Conservation (phyloP, 495 filamentous ascomycete genomes). For the Neurospora pannonica region DNA sequence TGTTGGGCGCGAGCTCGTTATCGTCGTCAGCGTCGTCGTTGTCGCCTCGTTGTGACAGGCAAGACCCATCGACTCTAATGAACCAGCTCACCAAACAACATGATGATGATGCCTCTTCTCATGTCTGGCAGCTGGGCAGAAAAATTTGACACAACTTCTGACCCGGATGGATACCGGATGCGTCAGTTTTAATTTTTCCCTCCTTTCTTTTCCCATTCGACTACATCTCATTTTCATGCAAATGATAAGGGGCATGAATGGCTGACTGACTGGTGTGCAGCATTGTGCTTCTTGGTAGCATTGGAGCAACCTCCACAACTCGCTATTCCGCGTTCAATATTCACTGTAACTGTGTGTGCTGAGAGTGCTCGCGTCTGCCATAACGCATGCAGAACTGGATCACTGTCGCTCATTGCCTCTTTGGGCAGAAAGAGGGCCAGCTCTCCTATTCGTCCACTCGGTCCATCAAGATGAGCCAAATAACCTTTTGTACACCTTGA, state of each 20-base stretch:
- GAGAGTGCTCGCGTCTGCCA: not conserved
- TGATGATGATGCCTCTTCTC: not conserved
- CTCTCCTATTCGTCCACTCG: not conserved
- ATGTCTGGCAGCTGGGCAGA: not conserved
- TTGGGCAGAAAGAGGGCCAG: slow-evolving; percentile 1
- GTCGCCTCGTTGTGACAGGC: not conserved
- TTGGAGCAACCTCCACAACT: not conserved
- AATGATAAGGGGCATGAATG: not conserved
- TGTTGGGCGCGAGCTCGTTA: not conserved
- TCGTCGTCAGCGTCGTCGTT: not conserved
- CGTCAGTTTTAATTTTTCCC: not conserved
- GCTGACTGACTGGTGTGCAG: not conserved
- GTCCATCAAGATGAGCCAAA: not conserved
- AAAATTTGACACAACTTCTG: not conserved
- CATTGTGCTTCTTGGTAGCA: not conserved
- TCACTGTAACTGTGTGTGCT: not conserved
- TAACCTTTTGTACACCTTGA: not conserved
- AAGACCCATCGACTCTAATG: not conserved
- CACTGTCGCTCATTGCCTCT: slow-evolving; percentile 11
- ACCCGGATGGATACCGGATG: not conserved
- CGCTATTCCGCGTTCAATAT: slow-evolving; percentile 1
- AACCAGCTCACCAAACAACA: not conserved
- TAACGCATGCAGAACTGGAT: slow-evolving; percentile 8
- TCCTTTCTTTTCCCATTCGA: not conserved
- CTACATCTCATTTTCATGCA: not conserved